These are phyloP conservation scores for Pseudogymnoascus pannorum DNA, from an alignment of 2,329 filamentous ascomycete genomes.

Conservation along the genomic window DNA sequence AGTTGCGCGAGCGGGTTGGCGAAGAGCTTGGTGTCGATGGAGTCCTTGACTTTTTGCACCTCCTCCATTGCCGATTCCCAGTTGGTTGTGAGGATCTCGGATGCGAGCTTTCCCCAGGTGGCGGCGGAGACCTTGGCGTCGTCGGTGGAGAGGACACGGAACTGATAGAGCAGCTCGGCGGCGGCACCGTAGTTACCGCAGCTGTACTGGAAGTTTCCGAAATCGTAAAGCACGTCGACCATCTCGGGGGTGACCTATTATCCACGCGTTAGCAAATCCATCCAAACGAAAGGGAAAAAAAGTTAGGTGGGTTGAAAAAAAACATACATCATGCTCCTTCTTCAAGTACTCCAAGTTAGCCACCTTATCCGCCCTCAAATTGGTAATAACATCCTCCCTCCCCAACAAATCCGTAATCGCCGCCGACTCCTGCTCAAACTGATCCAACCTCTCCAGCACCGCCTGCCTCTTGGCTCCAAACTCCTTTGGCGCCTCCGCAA, in stretches of 20 bases:
- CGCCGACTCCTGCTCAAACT: constrained; percentile 78
- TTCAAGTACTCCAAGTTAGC: constrained; percentile 98
- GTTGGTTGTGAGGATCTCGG: constrained; percentile 88
- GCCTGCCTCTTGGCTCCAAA: constrained; percentile 85
- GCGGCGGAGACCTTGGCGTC: constrained; percentile 95
- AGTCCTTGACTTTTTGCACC: constrained; percentile 81
- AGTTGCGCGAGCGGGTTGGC: constrained; percentile 94
- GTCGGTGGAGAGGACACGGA: constrained; percentile 95
- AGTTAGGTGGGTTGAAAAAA: too few species aligned
- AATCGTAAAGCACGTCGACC: constrained; percentile 93
- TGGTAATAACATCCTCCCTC: constrained; percentile 82
- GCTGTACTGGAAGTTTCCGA: constrained; percentile 95
- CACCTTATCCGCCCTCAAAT: constrained; percentile 91
- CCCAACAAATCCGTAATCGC: constrained; percentile 83
- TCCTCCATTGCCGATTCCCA: constrained; percentile 94
- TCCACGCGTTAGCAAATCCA: constrained; percentile 14
- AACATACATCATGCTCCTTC: constrained; percentile 80
- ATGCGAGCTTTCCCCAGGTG: constrained; percentile 96
- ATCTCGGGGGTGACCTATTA: constrained; percentile 77
- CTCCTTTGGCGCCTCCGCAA: constrained; percentile 71
- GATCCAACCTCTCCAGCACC: constrained; percentile 73
- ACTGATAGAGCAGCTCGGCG: constrained; percentile 90
- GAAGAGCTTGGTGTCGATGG: constrained; percentile 90
- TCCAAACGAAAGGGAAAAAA: neutral
- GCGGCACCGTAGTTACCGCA: constrained; percentile 89